Evolutionary conservation across 306 rosid genomes (phyloP).

Genomic region (Castanopsis chinensis): DNA sequence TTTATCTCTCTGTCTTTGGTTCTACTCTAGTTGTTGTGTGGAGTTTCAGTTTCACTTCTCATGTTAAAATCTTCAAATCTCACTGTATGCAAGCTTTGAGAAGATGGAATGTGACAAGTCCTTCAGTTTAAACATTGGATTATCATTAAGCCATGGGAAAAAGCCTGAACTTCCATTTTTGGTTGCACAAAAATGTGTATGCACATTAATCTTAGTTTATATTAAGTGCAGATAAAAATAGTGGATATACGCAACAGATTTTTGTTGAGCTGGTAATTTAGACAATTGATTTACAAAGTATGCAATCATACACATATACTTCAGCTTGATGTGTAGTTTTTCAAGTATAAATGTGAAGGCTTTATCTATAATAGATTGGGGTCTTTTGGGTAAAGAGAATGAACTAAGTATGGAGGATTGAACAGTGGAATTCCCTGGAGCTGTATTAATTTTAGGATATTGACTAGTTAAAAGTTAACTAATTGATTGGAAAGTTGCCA

Average conservation of each 20-base stretch:
- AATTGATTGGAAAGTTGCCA: no score
- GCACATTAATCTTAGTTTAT: background rate
- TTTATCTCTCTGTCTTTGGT: background rate
- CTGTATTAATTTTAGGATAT: background rate
- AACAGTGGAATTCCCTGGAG: background rate
- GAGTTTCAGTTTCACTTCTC: background rate
- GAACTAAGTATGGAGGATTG: no score
- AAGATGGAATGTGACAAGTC: no score
- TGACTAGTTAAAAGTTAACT: background rate
- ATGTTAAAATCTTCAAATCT: background rate
- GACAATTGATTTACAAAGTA: no score
- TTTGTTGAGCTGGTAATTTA: no score
- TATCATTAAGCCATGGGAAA: background rate
- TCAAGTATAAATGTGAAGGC: no score
- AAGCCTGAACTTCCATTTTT: background rate
- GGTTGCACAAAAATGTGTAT: constrained; percentile 1
- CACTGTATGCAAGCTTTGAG: background rate
- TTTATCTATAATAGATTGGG: no score
- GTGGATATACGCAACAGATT: no score
- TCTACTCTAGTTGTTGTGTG: background rate
- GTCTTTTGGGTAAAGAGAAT: no score
- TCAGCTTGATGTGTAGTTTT: no score
- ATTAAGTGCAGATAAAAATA: background rate
- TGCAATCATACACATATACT: no score
- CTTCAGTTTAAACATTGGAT: constrained; percentile 2